Conservation (phyloP, 129 eudicot species). For the Lactuca saligna region DNA sequence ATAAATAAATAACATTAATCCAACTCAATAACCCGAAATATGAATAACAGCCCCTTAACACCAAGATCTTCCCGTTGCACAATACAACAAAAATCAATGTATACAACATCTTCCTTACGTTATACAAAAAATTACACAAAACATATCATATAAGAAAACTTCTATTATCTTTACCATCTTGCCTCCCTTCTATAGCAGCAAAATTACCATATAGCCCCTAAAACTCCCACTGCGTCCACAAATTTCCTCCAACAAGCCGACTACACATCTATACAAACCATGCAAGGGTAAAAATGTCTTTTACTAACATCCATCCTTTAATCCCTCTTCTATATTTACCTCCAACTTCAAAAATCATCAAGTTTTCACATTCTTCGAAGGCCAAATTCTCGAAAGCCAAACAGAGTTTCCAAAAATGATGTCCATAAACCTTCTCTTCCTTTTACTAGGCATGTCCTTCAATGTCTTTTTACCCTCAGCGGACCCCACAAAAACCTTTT, state of each 20-base stretch:
- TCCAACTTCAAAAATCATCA: conserved; percentile 29
- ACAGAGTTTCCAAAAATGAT: conserved; percentile 38
- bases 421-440: conserved; percentile 45
- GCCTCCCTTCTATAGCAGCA: conserved; percentile 5
- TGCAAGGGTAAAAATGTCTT: conserved; percentile 22
- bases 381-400: conserved; percentile 58
- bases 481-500: conserved; percentile 36
- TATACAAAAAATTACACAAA: neutral
- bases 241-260: neutral
- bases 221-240: conserved; percentile 10
- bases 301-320: conserved; percentile 7
- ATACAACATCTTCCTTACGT: neutral
- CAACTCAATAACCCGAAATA: neutral
- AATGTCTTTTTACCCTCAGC: conserved; percentile 30
- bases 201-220: conserved; percentile 17
- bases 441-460: conserved; percentile 30
- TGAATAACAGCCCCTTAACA: neutral
- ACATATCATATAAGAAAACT: conserved; percentile 17
- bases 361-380: conserved; percentile 51
- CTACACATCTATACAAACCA: conserved; percentile 19
- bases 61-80: neutral
- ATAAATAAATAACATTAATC: too few relatives aligned
- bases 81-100: neutral
- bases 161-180: conserved; percentile 11
- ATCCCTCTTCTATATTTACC: conserved; percentile 18